These are phyloP conservation scores for Edaphochlamys debaryana DNA, from an alignment of 139 green algal genomes.

Conservation along the genomic window DNA sequence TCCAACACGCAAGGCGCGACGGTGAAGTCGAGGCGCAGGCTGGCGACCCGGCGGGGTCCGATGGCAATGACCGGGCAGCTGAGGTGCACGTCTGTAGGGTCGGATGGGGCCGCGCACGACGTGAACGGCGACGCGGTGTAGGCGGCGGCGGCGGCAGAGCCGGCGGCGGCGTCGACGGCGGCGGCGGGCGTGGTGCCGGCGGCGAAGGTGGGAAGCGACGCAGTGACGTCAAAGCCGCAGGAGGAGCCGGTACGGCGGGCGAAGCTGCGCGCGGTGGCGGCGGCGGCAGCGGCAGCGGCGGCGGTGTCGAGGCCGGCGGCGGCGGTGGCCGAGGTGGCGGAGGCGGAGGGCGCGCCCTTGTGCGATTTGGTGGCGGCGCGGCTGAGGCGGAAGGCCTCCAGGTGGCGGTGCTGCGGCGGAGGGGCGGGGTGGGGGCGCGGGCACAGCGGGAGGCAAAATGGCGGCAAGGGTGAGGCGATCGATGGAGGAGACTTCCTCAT, in stretches of 20 bases:
- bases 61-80: background rate
- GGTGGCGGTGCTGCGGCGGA: background rate
- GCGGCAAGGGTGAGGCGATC: no score
- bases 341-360: no score
- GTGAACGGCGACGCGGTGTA: background rate
- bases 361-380: no score
- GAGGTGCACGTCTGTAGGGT: background rate
- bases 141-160: background rate
- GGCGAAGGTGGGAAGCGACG: background rate
- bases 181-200: no score
- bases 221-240: background rate
- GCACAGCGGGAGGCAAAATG: no score
- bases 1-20: background rate
- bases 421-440: background rate
- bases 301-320: background rate
- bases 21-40: constrained; percentile 13
- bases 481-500: no score
- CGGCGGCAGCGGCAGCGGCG: background rate
- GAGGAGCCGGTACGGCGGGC: no score
- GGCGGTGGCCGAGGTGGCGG: background rate
- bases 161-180: background rate
- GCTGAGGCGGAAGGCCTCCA: constrained; percentile 5
- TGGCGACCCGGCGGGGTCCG: background rate
- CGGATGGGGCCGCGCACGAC: background rate
- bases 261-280: background rate